These are phyloP conservation scores for Acidomyces sp. DNA, from an alignment of 495 filamentous ascomycete genomes.

Conservation along the genomic window DNA sequence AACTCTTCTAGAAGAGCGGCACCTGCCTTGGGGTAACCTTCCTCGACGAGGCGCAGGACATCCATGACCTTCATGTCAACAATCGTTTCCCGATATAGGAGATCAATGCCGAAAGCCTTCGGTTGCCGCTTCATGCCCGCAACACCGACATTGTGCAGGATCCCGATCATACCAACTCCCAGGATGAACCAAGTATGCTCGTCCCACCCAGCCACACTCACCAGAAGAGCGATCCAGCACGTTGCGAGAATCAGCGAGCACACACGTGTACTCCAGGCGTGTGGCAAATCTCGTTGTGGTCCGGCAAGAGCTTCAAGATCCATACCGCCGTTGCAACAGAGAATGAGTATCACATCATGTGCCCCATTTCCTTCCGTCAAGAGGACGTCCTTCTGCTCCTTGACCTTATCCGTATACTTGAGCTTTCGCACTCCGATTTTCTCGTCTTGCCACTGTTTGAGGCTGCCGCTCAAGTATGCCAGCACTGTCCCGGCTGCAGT, in stretches of 20 bases:
- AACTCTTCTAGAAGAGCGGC: conserved; percentile 3
- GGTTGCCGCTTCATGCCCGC: conserved; percentile 6
- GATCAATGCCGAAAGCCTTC: conserved; percentile 3
- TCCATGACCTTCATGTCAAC: conserved; percentile 8
- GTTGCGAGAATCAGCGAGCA: not conserved
- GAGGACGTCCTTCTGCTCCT: conserved; percentile 1
- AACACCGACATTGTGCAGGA: conserved; percentile 12
- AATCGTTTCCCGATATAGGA: conserved; percentile 1
- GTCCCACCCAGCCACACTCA: conserved; percentile 2
- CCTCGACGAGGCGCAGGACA: conserved; percentile 1
- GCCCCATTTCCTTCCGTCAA: conserved; percentile 7
- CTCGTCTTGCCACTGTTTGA: conserved; percentile 22
- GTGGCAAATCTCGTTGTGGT: not conserved
- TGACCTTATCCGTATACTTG: not conserved
- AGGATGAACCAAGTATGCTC: conserved; percentile 11
- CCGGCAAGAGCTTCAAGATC: conserved; percentile 7
- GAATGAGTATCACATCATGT: conserved; percentile 5
- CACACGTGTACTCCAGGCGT: conserved; percentile 5
- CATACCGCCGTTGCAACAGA: not conserved
- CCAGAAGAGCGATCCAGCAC: conserved; percentile 2
- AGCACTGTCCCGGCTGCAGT: conserved; percentile 2
- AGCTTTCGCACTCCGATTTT: not conserved
- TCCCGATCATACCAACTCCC: conserved; percentile 2
- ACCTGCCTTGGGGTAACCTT: not conserved
- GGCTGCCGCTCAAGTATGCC: conserved; percentile 24